Percentiles rank a stretch among this genome's conserved stretches.
phyloP scores from a whole-genome alignment of 129 eudicot genomes.

The Logfia minima region DNA sequence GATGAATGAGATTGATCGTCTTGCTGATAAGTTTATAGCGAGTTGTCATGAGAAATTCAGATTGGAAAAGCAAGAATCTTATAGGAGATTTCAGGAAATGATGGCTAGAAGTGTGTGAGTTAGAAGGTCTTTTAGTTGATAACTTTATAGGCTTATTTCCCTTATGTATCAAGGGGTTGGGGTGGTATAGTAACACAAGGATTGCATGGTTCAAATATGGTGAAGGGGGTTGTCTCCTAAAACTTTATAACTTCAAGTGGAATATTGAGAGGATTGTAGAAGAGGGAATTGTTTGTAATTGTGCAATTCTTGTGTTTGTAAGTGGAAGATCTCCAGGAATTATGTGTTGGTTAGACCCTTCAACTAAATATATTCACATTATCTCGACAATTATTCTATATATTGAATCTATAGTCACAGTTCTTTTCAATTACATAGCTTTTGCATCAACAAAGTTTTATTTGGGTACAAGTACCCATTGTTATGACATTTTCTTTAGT shows the following conservation, averaged over 20 bases:
- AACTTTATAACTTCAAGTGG: conserved; percentile 23
- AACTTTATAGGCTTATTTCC: conserved; percentile 14
- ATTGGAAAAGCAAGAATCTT: conserved; percentile 93
- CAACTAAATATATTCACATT: conserved; percentile 20
- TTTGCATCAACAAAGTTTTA: background rate
- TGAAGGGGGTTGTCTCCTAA: background rate
- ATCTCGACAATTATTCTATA: background rate
- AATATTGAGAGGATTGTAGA: conserved; percentile 41
- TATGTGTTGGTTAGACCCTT: conserved; percentile 23
- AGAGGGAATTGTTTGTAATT: conserved; percentile 41
- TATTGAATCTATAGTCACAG: conserved; percentile 2
- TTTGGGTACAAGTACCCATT: background rate
- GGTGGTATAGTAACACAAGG: conserved; percentile 34
- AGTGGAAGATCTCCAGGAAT: conserved; percentile 23
- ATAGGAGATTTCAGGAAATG: conserved; percentile 91
- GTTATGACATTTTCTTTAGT: background rate
- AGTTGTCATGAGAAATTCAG: conserved; percentile 88
- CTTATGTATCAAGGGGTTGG: conserved; percentile 26
- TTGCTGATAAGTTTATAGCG: conserved; percentile 91
- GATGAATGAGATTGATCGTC: conserved; percentile 80
- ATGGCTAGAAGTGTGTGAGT: conserved; percentile 96
- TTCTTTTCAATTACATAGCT: background rate
- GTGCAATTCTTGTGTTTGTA: conserved; percentile 45
- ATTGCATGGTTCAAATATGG: conserved; percentile 21
- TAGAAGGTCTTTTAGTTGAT: conserved; percentile 20